These are phyloP conservation scores for Starmerella floricola DNA, from an alignment of 805 yeast species.

Conservation along the genomic window DNA sequence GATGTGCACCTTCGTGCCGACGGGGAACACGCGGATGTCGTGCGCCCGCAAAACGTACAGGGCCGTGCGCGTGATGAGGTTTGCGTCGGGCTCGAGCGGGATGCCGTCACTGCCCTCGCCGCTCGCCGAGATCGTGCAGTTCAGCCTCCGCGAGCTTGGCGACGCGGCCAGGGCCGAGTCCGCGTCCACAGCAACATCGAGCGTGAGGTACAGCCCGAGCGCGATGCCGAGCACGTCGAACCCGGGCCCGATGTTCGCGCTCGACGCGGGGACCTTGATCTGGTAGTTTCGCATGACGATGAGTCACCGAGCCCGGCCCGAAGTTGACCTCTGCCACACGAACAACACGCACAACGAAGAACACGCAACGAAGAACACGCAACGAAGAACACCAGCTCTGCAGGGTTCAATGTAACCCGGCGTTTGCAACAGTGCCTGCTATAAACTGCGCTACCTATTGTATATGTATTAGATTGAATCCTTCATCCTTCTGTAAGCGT, in stretches of 20 bases:
- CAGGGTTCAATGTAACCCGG: too few relatives aligned
- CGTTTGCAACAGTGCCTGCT: too few relatives aligned
- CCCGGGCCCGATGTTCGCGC: conserved; percentile 98
- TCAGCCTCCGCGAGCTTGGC: conserved; percentile 30
- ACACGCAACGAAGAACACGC: too few relatives aligned
- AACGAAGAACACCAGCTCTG: too few relatives aligned
- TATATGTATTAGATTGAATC: too few relatives aligned
- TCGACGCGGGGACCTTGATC: conserved; percentile 67
- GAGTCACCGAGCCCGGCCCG: not conserved
- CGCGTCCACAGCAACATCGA: conserved; percentile 55
- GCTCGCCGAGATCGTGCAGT: conserved; percentile 57
- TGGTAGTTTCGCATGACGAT: conserved; percentile 18
- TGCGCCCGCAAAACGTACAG: conserved; percentile 81
- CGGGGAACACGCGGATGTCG: conserved; percentile 62
- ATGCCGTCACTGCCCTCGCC: conserved; percentile 72
- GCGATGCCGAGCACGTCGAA: conserved; percentile 95
- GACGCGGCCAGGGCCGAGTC: conserved; percentile 30
- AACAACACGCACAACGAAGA: too few relatives aligned
- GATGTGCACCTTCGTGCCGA: conserved; percentile 70
- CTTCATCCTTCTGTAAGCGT: too few relatives aligned
- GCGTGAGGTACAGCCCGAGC: conserved; percentile 56
- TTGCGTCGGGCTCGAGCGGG: conserved; percentile 64
- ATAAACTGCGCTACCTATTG: too few relatives aligned
- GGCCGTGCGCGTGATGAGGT: conserved; percentile 86
- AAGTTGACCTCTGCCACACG: too few relatives aligned